Conservation (phyloP, 2,329 filamentous ascomycete species). For the Simplicillium sp. region DNA sequence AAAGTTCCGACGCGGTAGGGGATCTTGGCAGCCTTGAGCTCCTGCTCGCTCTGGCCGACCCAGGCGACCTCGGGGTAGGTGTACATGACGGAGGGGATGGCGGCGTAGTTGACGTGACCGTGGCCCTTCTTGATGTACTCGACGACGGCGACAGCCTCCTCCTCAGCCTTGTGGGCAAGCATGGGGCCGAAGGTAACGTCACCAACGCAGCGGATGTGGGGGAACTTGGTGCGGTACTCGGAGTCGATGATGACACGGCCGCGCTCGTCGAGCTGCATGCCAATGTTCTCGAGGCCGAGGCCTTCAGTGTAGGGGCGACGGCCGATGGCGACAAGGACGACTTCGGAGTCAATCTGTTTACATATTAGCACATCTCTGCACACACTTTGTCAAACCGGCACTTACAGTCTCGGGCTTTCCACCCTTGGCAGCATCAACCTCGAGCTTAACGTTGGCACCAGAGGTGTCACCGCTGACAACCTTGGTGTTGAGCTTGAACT, state of each 20-base stretch:
- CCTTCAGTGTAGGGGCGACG: constrained; percentile 89
- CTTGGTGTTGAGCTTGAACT: constrained; percentile 98
- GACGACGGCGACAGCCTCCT: constrained; percentile 88
- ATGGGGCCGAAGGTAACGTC: constrained; percentile 97
- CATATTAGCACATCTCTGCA: constrained; percentile 11
- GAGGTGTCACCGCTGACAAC: constrained; percentile 76
- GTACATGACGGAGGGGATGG: constrained; percentile 99
- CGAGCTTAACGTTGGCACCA: constrained; percentile 69
- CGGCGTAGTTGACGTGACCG: constrained; percentile 97
- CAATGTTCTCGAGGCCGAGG: constrained; percentile 88
- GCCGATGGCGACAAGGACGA: constrained; percentile 93
- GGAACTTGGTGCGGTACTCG: constrained; percentile 95
- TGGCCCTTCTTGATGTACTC: constrained; percentile 98
- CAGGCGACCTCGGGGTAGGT: constrained; percentile 97
- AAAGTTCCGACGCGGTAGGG: constrained; percentile 92
- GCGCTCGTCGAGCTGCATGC: constrained; percentile 83
- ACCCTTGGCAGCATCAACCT: constrained; percentile 87
- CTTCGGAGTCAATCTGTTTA: constrained; percentile 75
- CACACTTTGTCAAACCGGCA: constrained; percentile 7
- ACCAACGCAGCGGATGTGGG: constrained; percentile 93
- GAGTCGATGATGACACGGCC: constrained; percentile 95
- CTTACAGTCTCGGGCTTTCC: constrained; percentile 86
- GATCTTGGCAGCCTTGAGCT: constrained; percentile 80
- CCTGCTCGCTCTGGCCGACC: constrained; percentile 96
- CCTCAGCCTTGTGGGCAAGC: constrained; percentile 98